Conservation (phyloP, 2,329 filamentous ascomycete genomes). For the Nemania abortiva region DNA sequence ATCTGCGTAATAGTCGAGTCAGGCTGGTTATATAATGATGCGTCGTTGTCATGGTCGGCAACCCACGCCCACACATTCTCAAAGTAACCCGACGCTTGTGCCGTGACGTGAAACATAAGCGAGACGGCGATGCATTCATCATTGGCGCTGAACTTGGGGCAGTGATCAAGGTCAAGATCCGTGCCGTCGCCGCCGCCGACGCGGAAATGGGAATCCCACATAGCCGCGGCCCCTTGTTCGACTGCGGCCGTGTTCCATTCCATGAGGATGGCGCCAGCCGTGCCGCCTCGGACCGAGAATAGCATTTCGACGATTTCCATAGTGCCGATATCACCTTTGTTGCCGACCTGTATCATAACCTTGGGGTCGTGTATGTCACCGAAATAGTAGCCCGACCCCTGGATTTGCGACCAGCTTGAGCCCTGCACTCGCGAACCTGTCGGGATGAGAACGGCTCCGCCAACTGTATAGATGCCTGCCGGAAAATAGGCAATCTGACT, state of each 20-base stretch:
- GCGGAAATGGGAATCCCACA: constrained; percentile 71
- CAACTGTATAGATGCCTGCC: constrained; percentile 46
- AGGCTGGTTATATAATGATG: too few relatives aligned
- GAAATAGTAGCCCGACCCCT: constrained; percentile 62
- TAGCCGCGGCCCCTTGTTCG: constrained; percentile 14
- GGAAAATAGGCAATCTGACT: constrained; percentile 44
- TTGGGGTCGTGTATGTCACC: constrained; percentile 61
- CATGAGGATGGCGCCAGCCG: constrained; percentile 76
- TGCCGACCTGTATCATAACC: constrained; percentile 74
- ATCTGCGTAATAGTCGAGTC: constrained; percentile 41
- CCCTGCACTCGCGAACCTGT: constrained; percentile 75
- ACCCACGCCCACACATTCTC: constrained; percentile 75
- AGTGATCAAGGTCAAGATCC: constrained; percentile 69
- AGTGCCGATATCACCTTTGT: constrained; percentile 68
- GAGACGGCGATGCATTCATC: constrained; percentile 71
- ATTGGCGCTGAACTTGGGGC: constrained; percentile 57
- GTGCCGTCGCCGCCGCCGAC: constrained; percentile 78
- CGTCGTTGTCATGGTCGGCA: constrained; percentile 65
- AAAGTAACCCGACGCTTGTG: constrained; percentile 60
- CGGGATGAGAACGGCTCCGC: constrained; percentile 58
- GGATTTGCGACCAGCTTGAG: constrained; percentile 77
- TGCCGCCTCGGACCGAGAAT: constrained; percentile 73
- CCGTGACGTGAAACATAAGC: constrained; percentile 61
- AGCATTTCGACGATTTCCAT: constrained; percentile 79
- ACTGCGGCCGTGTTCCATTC: constrained; percentile 70